Evolutionary conservation across 768 basidiomycete species (phyloP).

Genomic region (Sporobolomyces phaffii): DNA sequence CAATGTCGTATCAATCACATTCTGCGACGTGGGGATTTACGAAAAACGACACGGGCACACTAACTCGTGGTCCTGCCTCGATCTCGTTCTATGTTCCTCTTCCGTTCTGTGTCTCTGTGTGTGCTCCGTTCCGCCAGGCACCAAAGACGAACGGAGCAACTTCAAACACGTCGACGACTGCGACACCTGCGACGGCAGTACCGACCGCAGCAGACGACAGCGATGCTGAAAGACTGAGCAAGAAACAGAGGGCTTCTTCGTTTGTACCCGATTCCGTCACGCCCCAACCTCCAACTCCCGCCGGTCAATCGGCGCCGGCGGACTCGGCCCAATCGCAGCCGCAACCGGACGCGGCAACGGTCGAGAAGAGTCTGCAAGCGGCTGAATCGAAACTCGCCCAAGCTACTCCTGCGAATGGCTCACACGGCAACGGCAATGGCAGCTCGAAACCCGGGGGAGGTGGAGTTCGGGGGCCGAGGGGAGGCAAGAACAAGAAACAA

Average conservation of each 20-base stretch:
- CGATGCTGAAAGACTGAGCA: conserved; percentile 25
- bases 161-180: not conserved
- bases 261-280: conserved; percentile 32
- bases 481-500: conserved; percentile 4
- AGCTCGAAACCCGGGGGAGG: not conserved
- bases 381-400: not conserved
- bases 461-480: not conserved
- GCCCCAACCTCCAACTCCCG: not conserved
- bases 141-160: conserved; percentile 22
- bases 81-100: not conserved
- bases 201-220: conserved; percentile 24
- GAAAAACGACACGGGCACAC: not conserved
- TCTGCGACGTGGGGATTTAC: not conserved
- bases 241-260: conserved; percentile 38
- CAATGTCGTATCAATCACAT: not conserved
- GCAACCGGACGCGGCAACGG: not conserved
- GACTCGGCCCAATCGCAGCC: not conserved
- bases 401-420: not conserved
- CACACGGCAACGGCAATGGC: not conserved
- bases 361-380: conserved; percentile 13
- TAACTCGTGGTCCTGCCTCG: not conserved
- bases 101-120: not conserved
- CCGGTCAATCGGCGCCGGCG: not conserved
- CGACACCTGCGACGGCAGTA: not conserved
- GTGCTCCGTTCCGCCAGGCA: not conserved